A percentile compares a stretch with the other conserved stretches of the same genome.
Evolutionary conservation across 805 yeast genomes (phyloP).

Genomic region (Teunomyces panamensis): DNA sequence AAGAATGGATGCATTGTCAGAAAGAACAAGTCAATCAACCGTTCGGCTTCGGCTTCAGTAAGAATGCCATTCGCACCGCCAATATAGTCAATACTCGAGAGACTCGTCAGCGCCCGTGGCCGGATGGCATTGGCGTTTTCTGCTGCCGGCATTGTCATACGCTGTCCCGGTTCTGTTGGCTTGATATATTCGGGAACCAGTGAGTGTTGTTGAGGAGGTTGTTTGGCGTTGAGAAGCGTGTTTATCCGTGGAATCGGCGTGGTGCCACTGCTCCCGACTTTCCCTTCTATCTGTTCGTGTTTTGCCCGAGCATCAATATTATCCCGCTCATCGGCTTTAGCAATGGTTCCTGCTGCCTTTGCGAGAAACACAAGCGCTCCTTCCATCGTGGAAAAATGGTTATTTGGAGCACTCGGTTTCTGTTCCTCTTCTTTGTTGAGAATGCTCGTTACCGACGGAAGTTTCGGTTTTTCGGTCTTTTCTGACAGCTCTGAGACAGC

Average conservation of each 20-base stretch:
- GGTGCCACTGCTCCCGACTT: neutral
- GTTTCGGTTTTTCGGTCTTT: neutral
- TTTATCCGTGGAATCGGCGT: neutral
- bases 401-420: conserved; percentile 7
- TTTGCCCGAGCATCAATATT: conserved; percentile 51
- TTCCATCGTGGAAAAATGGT: conserved; percentile 42
- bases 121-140: conserved; percentile 40
- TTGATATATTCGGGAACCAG: conserved; percentile 20
- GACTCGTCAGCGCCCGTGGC: conserved; percentile 44
- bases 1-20: conserved; percentile 83
- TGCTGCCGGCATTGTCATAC: conserved; percentile 44
- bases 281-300: conserved; percentile 45
- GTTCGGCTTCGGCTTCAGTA: conserved; percentile 59
- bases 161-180: conserved; percentile 14
- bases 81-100: conserved; percentile 65
- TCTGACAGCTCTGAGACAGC: neutral
- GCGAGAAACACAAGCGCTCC: conserved; percentile 74
- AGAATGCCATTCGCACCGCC: conserved; percentile 54
- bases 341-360: conserved; percentile 74
- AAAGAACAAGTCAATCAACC: conserved; percentile 60
- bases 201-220: neutral
- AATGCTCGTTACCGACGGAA: conserved; percentile 15
- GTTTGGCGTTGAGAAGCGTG: neutral
- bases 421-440: conserved; percentile 6
- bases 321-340: conserved; percentile 65